phyloP scores from a whole-genome alignment of 1,139 yeast species.

The Pneumocystis sp. region DNA sequence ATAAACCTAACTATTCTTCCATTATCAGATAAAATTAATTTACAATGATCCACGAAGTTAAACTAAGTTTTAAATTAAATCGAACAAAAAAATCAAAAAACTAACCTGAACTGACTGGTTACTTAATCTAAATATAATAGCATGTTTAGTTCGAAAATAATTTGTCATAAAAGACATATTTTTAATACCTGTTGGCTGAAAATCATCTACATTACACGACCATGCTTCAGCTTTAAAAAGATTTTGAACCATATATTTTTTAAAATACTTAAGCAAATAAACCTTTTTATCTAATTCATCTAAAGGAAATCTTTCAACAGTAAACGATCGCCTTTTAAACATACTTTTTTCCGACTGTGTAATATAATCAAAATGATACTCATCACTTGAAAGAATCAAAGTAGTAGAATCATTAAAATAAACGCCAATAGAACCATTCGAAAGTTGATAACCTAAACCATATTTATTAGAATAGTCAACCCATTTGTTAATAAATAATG shows the following conservation, averaged over 20 bases:
- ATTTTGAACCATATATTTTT: slow-evolving; percentile 24
- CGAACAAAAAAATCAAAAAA: slow-evolving; percentile 30
- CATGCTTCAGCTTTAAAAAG: slow-evolving; percentile 11
- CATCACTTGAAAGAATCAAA: slow-evolving; percentile 51
- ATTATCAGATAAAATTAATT: slow-evolving; percentile 59
- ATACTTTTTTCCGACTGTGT: slow-evolving; percentile 18
- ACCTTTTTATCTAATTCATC: slow-evolving; percentile 48
- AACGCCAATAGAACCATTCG: slow-evolving; percentile 86
- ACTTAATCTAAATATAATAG: slow-evolving; percentile 84
- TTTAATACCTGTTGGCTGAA: not conserved
- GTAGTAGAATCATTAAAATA: slow-evolving; percentile 73
- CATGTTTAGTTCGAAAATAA: slow-evolving; percentile 61
- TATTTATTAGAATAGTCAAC: slow-evolving; percentile 93
- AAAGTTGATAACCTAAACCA: slow-evolving; percentile 86
- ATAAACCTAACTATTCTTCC: slow-evolving; percentile 71
- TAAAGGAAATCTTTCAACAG: slow-evolving; percentile 43
- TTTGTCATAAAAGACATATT: slow-evolving; percentile 54
- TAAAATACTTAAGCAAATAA: slow-evolving; percentile 65
- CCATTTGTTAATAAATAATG: slow-evolving; percentile 70
- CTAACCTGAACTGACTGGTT: slow-evolving; percentile 65
- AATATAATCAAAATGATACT: slow-evolving; percentile 45
- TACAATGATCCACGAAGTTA: slow-evolving; percentile 57
- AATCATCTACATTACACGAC: not conserved
- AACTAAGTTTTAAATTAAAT: slow-evolving; percentile 19
- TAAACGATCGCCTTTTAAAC: slow-evolving; percentile 38